Conservation (phyloP, 106 monocot genomes). For the Apostasia shenzhenica region DNA sequence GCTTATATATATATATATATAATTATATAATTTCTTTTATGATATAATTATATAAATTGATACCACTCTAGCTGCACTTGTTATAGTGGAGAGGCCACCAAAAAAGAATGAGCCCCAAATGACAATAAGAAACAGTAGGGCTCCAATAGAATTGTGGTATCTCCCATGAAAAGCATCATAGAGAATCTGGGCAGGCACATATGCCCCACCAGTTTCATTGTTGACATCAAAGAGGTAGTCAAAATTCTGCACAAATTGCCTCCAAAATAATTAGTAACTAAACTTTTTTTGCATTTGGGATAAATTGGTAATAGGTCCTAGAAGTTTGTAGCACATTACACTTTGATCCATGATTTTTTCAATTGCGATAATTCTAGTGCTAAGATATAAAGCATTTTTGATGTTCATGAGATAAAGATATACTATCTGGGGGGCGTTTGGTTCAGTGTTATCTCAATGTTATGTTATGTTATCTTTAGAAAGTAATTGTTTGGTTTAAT, state of each 20-base stretch:
- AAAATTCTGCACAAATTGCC: conserved; percentile 31
- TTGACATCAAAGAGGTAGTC: conserved; percentile 45
- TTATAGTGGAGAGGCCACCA: conserved; percentile 67
- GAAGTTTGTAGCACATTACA: background rate
- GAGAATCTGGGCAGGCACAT: conserved; percentile 59
- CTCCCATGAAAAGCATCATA: conserved; percentile 73
- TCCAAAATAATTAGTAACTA: background rate
- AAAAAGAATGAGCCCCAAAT: conserved; percentile 90
- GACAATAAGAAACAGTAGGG: conserved; percentile 48
- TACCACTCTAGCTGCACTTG: conserved; percentile 85
- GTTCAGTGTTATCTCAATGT: no score
- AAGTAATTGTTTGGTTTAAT: no score
- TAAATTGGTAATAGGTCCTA: background rate
- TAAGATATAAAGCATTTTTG: background rate
- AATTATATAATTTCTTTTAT: background rate
- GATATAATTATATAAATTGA: background rate
- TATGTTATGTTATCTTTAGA: no score
- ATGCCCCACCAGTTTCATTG: conserved; percentile 65
- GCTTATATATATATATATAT: background rate
- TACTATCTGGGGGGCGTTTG: no score
- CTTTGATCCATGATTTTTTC: background rate
- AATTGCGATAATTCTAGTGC: background rate
- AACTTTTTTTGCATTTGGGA: background rate
- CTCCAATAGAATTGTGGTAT: conserved; percentile 48
- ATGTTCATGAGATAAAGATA: no score